These are phyloP conservation scores for Nidula niveotomentosa DNA, from an alignment of 1,284 basidiomycete genomes.

Conservation along the genomic window DNA sequence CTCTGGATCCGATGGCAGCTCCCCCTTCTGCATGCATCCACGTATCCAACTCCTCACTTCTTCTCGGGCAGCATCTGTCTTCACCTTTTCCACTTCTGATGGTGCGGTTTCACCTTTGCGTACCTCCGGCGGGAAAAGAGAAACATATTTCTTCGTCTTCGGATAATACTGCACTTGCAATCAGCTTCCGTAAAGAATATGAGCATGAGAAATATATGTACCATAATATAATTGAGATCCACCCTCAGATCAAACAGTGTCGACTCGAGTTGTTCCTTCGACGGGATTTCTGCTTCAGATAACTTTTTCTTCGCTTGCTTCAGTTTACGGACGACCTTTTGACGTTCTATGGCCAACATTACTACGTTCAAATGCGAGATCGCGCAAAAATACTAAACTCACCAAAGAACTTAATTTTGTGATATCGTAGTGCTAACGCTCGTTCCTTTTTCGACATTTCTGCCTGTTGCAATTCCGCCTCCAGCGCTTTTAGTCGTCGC, in stretches of 20 bases:
- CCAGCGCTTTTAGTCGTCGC: conserved; percentile 70
- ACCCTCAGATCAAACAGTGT: conserved; percentile 64
- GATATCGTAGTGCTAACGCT: conserved; percentile 72
- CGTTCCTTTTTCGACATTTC: conserved; percentile 76
- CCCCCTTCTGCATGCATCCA: conserved; percentile 62
- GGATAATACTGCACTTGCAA: conserved; percentile 63
- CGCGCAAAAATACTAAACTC: conserved; percentile 19
- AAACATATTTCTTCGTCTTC: conserved; percentile 82
- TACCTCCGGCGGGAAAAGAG: conserved; percentile 75
- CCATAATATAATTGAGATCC: conserved; percentile 84
- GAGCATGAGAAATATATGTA: conserved; percentile 31
- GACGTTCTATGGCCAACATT: conserved; percentile 56
- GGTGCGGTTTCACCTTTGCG: conserved; percentile 33
- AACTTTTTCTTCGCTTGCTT: conserved; percentile 58
- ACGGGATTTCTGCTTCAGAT: conserved; percentile 25
- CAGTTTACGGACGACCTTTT: conserved; percentile 78
- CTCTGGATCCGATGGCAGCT: conserved; percentile 66
- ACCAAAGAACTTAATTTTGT: conserved; percentile 91
- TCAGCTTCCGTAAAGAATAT: neutral
- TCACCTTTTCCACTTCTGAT: conserved; percentile 18
- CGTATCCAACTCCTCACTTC: conserved; percentile 63
- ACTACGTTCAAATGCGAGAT: neutral
- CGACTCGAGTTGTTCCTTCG: conserved; percentile 44
- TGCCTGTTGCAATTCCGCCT: conserved; percentile 68
- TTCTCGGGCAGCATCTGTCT: conserved; percentile 51